Percentiles rank a stretch among this genome's conserved stretches.
These are phyloP conservation scores for Pisolithus orientalis DNA, from an alignment of 768 basidiomycete species.

Conservation along the genomic window DNA sequence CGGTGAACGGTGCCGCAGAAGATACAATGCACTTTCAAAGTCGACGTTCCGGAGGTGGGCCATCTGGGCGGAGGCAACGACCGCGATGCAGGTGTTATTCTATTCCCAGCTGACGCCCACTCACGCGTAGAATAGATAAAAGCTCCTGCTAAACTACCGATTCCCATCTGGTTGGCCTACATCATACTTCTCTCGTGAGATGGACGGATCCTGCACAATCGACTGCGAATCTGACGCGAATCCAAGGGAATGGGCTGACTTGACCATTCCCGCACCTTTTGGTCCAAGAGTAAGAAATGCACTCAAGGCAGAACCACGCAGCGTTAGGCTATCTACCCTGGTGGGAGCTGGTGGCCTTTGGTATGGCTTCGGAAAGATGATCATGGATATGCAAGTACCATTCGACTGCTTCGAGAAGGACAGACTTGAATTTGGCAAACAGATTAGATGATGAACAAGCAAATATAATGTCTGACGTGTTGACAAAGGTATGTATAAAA, in stretches of 20 bases:
- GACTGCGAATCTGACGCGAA: conserved; percentile 1
- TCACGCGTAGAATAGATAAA: conserved; percentile 53
- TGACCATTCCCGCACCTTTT: conserved; percentile 78
- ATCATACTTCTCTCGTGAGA: conserved; percentile 74
- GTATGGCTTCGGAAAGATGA: conserved; percentile 88
- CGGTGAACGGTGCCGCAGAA: conserved; percentile 44
- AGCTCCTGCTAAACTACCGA: conserved; percentile 64
- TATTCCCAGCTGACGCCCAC: neutral
- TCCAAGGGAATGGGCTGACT: conserved; percentile 80
- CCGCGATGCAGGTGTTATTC: conserved; percentile 54
- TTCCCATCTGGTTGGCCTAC: conserved; percentile 91
- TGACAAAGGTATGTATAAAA: conserved; percentile 50
- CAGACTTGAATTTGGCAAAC: conserved; percentile 2
- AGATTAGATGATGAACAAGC: conserved; percentile 77
- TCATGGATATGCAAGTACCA: conserved; percentile 68
- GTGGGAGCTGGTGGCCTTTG: conserved; percentile 86
- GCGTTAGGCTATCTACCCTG: conserved; percentile 74
- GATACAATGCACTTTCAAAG: conserved; percentile 89
- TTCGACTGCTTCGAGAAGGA: neutral
- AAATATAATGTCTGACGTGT: conserved; percentile 60
- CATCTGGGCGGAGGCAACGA: conserved; percentile 85
- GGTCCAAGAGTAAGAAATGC: conserved; percentile 75
- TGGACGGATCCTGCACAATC: neutral
- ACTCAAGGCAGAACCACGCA: conserved; percentile 80
- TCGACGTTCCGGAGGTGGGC: conserved; percentile 79